These are phyloP conservation scores for Phaeosphaeriaceae sp. DNA, from an alignment of 2,329 filamentous ascomycete species.

Conservation along the genomic window DNA sequence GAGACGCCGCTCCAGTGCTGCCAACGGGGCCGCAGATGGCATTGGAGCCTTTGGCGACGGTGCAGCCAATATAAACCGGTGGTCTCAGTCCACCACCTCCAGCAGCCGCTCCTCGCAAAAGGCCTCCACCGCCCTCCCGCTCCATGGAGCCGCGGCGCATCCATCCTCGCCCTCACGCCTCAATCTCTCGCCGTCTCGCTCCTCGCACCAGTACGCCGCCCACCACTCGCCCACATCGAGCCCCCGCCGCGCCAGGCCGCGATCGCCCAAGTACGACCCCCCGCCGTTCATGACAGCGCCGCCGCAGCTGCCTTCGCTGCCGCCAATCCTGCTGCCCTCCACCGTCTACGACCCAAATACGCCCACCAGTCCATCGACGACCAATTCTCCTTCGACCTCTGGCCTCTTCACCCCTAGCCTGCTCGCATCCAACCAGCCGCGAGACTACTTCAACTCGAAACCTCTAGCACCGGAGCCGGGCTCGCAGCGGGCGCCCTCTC, in stretches of 20 bases:
- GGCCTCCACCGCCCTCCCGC: slow-evolving; percentile 28
- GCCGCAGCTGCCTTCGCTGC: slow-evolving; percentile 41
- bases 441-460: slow-evolving; percentile 51
- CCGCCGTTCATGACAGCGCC: slow-evolving; percentile 41
- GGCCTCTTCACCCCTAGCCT: slow-evolving; percentile 43
- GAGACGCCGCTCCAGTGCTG: slow-evolving; percentile 52
- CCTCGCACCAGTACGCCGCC: slow-evolving; percentile 25
- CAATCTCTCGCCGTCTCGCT: slow-evolving; percentile 33
- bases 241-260: slow-evolving; percentile 40
- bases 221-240: slow-evolving; percentile 41
- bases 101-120: slow-evolving; percentile 54
- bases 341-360: slow-evolving; percentile 49
- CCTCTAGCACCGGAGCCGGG: slow-evolving; percentile 22
- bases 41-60: slow-evolving; percentile 52
- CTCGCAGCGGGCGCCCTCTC: slow-evolving; percentile 37
- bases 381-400: slow-evolving; percentile 43
- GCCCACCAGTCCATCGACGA: slow-evolving; percentile 38
- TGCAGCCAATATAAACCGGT: slow-evolving; percentile 62
- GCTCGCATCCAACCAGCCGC: slow-evolving; percentile 28
- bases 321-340: slow-evolving; percentile 40
- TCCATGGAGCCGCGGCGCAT: slow-evolving; percentile 46
- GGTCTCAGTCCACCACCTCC: slow-evolving; percentile 63
- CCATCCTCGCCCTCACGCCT: slow-evolving; percentile 40
- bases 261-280: slow-evolving; percentile 43
- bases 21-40: slow-evolving; percentile 50